A percentile compares a stretch with the other conserved stretches of the same genome.
Conservation (phyloP, 2,329 filamentous ascomycete genomes). For the Colletotrichum neosansevieriae region DNA sequence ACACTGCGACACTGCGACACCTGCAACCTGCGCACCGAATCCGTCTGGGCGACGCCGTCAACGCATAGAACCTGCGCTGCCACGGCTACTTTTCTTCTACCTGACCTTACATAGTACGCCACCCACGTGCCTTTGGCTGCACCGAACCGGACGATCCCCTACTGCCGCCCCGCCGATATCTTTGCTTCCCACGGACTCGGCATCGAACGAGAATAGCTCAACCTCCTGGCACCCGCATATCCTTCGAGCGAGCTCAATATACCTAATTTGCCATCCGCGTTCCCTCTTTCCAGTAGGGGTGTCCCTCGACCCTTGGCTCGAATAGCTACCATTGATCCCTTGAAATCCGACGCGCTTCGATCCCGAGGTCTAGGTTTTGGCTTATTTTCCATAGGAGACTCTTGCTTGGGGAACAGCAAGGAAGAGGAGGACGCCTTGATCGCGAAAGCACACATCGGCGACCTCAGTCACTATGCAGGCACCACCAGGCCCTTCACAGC, state of each 20-base stretch:
- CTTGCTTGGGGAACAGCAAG: conserved; percentile 22
- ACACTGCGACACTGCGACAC: too few relatives aligned
- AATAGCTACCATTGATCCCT: conserved; percentile 13
- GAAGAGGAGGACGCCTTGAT: conserved; percentile 20
- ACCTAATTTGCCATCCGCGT: background rate
- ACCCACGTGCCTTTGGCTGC: conserved; percentile 7
- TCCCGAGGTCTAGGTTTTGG: conserved; percentile 6
- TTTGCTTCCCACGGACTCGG: conserved; percentile 15
- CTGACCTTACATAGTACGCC: background rate
- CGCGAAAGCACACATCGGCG: background rate
- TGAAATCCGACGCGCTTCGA: background rate
- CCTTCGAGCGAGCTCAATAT: background rate
- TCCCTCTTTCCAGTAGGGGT: conserved; percentile 5
- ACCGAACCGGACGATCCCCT: conserved; percentile 19
- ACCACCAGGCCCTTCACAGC: conserved; percentile 62
- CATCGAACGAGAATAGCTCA: conserved; percentile 15
- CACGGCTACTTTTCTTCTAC: conserved; percentile 4
- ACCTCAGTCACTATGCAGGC: conserved; percentile 60
- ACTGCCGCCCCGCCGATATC: conserved; percentile 12
- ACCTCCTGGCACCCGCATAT: conserved; percentile 11
- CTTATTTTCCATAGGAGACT: conserved; percentile 1
- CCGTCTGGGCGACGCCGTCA: conserved; percentile 16
- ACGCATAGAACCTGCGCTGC: conserved; percentile 1
- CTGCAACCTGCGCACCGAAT: conserved; percentile 25
- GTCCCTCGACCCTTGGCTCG: conserved; percentile 1